Evolutionary conservation across 2,329 filamentous ascomycete species (phyloP), one percentile per base, ranked within the genome.

Genomic region (Exophiala lecanii-corni): DNA sequence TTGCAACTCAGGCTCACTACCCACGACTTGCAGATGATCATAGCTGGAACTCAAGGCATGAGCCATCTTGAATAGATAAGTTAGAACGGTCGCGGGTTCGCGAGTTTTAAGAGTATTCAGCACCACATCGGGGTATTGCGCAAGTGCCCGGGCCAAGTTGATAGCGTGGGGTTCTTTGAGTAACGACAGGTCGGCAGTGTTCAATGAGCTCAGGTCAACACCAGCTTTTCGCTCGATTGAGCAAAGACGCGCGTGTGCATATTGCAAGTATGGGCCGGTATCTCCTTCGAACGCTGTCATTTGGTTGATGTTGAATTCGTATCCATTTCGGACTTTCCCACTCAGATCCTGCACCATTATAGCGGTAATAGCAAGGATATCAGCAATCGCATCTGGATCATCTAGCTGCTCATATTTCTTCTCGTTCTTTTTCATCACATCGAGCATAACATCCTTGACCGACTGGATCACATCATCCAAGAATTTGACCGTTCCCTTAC

Each of bases 291-390:
- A 82, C 12, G 75, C 79, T 30, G 74, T 78, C 78, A 82, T 82
- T 53, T 75, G 71, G 47, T 79, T 73, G 60, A 82, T 72, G 65
- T 82, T 78, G 65, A 82, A 82, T 55, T 75, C 71, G 62, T 82
- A 81, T 57, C 78, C 76, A 65, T 81, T 80, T 60, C 81, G 71
- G 51, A 73, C 74, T 79, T 96, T 97, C 63, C 91, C 92, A 54
- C 79, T 85, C 88, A 97, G 95, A 61, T 97, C 92, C 67, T 97
- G 91, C 15, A 95, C 88, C 89, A 97, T 97, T 61, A 97, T 91
- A 60, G 86, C 84, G 53, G 85, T 89, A 62, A 97, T 96, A 51
- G 91, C 92, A 2, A 97, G 77, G 9, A 79, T 87, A 68, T 97
- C 92, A 49, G 92, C 89, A 7, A 82, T 85, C 41, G 79, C 76